Base-by-base conservation (phyloP, 2,329 filamentous ascomycete genomes). In the Ramularia endophylla region DNA sequence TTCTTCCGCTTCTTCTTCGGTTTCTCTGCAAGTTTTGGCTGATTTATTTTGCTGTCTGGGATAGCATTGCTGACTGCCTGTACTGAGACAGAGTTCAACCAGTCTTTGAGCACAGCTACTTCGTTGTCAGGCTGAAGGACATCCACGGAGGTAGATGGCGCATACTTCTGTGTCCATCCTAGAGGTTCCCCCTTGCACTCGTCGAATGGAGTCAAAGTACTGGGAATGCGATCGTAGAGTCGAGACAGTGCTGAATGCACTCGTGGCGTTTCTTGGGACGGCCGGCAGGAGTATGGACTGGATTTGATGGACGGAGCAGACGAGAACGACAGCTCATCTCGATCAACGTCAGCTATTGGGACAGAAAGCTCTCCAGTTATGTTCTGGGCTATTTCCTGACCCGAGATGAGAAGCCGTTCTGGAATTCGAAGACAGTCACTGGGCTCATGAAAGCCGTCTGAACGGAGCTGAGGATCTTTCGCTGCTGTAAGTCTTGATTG, bases 121-220 rank as follows among this genome's bases (percentile, higher is more conserved):
- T 95, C 87, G 32, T 70, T 75, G 2, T 84, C 83, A 12, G 70
- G 62, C 56, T 95, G 89, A 8, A 98, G 69, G 1, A 97, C 81
- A 43, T 90, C 80, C 3, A 69, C 69, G 2, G 87, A 80, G 27
- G 66, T 70, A 18, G 63, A 65, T 0, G 92, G 92, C 0, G 85
- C 78, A 64, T 97, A 95, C 57, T 97, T 95, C 29, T 90, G 82
- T 2, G 73, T 63, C 92, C 92, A 98, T 7, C 78, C 65, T 19
- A 74, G 65, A 2, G 70, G 71, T 57, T 97, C 90, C 53, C 85
- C 94, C 36, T 74, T 75, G 7, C 81, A 85, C 47, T 69, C 75
- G 60, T 98, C 92, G 56, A 89, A 95, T 0, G 89, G 81, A 4
- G 85, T 89, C 9, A 89, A 69, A 0, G 72, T 72, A 1, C 70